These are phyloP conservation scores for Apodospora peruviana DNA, from an alignment of 495 filamentous ascomycete genomes.

Conservation along the genomic window DNA sequence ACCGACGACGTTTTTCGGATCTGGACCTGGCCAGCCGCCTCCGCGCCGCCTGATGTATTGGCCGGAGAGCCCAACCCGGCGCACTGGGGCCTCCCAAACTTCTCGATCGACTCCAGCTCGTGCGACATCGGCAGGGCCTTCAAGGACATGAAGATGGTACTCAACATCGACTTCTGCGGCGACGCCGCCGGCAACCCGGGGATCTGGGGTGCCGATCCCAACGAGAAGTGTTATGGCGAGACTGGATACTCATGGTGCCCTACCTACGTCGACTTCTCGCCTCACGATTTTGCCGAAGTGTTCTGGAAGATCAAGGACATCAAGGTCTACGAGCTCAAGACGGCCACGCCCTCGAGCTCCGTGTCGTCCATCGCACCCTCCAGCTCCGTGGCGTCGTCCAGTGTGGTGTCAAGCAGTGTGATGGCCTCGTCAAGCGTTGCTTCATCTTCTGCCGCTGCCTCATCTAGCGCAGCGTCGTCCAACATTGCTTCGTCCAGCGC, in stretches of 20 bases:
- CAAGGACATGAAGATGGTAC: slow-evolving; percentile 40
- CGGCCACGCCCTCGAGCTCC: slow-evolving; percentile 6
- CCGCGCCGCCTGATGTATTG: slow-evolving; percentile 41
- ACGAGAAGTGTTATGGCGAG: slow-evolving; percentile 10
- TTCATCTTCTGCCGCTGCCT: neutral
- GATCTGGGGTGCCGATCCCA: slow-evolving; percentile 8
- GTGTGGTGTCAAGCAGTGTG: neutral
- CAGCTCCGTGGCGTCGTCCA: neutral
- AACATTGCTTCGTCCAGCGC: neutral
- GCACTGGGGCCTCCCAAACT: slow-evolving; percentile 62
- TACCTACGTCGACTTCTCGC: slow-evolving; percentile 54
- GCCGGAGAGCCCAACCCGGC: slow-evolving; percentile 54
- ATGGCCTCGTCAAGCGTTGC: neutral
- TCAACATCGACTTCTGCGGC: slow-evolving; percentile 48
- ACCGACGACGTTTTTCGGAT: slow-evolving; percentile 58
- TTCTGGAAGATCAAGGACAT: slow-evolving; percentile 55
- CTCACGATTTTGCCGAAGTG: slow-evolving; percentile 45
- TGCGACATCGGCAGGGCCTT: slow-evolving; percentile 44
- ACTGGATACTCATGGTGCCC: slow-evolving; percentile 35
- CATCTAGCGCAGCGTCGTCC: neutral
- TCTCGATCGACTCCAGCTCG: slow-evolving; percentile 33
- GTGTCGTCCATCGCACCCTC: slow-evolving; percentile 1
- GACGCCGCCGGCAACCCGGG: slow-evolving; percentile 31
- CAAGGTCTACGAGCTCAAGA: slow-evolving; percentile 37
- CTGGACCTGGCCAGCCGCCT: slow-evolving; percentile 61